A percentile compares a stretch with the other conserved stretches of the same genome.
phyloP scores from a whole-genome alignment of 345 rosid genomes.

The Populus ilicifolia region DNA sequence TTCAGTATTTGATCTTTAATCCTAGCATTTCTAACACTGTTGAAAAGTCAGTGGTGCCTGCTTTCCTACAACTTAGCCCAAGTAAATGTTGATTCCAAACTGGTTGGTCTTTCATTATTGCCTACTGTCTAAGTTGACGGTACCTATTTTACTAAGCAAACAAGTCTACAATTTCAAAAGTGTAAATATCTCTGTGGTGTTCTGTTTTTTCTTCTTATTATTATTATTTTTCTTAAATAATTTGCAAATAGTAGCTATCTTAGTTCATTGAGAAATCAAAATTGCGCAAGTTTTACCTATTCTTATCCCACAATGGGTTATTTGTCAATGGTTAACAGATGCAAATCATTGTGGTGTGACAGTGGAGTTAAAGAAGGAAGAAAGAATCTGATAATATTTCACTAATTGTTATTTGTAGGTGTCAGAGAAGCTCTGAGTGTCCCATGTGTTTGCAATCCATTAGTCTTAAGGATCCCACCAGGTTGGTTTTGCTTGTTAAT shows the following conservation, averaged over 20 bases:
- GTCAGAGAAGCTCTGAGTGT: constrained; percentile 33
- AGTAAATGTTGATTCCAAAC: background rate
- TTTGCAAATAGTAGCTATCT: background rate
- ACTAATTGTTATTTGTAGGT: constrained; percentile 18
- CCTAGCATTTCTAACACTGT: background rate
- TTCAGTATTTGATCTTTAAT: background rate
- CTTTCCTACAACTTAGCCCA: background rate
- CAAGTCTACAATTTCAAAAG: too few species aligned
- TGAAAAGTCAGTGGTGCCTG: background rate
- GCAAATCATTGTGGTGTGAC: constrained; percentile 1
- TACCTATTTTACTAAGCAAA: background rate
- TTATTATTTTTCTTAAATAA: background rate
- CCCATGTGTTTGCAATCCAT: constrained; percentile 31
- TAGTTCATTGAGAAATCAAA: background rate
- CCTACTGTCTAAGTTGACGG: background rate
- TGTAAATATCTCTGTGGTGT: too few species aligned
- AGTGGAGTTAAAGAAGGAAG: background rate
- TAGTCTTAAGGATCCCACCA: constrained; percentile 22
- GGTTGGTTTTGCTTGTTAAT: constrained; percentile 14
- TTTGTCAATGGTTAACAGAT: background rate
- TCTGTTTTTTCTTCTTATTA: too few species aligned
- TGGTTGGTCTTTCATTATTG: background rate
- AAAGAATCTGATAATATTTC: background rate
- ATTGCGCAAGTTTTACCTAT: background rate
- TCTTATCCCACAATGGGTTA: background rate